These are phyloP conservation scores for Pseudomonodictys pantanalensis DNA, from an alignment of 495 filamentous ascomycete genomes.

Conservation along the genomic window DNA sequence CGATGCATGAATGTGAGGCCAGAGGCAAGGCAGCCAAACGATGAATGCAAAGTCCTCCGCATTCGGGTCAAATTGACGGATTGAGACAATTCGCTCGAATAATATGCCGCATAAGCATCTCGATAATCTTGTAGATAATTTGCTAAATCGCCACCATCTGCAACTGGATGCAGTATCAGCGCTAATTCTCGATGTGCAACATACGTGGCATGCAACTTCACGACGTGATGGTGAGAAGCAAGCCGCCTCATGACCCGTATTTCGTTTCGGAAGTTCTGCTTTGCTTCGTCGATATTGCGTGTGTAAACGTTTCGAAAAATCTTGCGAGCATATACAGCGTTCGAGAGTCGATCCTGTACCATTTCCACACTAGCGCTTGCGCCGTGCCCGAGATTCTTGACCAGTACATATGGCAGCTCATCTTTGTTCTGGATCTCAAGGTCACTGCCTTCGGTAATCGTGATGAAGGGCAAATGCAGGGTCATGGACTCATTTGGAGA, in stretches of 20 bases:
- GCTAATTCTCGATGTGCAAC: conserved; percentile 7
- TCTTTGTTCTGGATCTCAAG: conserved; percentile 1
- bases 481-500: no score
- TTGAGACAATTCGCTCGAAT: no score
- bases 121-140: conserved; percentile 8
- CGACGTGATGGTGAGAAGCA: conserved; percentile 17
- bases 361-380: conserved; percentile 10
- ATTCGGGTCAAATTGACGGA: no score
- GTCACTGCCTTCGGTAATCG: conserved; percentile 10
- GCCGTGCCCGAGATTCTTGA: conserved; percentile 10
- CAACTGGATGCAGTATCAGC: conserved; percentile 22
- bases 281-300: neutral
- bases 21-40: conserved; percentile 15
- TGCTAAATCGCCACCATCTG: conserved; percentile 16
- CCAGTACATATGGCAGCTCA: conserved; percentile 5
- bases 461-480: no score
- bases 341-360: conserved; percentile 12
- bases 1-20: conserved; percentile 12
- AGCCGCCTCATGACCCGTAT: conserved; percentile 9
- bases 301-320: conserved; percentile 1
- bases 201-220: conserved; percentile 23
- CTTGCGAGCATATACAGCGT: conserved; percentile 20
- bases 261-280: conserved; percentile 15
- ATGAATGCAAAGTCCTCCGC: neutral
- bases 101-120: no score